Conservation (phyloP, 352 stramenopile species). For the Phytopythium helicoides region DNA sequence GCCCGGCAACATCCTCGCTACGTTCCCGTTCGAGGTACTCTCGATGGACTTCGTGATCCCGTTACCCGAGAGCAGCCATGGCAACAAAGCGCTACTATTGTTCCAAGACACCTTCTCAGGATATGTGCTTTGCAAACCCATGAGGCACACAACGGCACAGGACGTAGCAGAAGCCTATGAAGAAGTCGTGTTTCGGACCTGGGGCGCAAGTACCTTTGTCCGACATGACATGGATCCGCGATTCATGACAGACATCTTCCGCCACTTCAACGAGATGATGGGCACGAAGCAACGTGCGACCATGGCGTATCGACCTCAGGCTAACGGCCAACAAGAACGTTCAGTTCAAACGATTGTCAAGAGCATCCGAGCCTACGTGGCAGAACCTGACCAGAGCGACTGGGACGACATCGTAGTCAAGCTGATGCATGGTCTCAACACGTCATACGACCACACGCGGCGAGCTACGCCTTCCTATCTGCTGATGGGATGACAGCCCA, state of each 20-base stretch:
- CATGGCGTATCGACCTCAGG: conserved; percentile 10
- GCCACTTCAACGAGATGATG: conserved; percentile 10
- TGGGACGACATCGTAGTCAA: conserved; percentile 6
- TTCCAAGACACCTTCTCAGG: conserved; percentile 10
- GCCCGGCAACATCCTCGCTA: conserved; percentile 8
- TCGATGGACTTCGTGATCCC: conserved; percentile 13
- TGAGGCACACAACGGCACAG: conserved; percentile 4
- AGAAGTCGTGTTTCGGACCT: conserved; percentile 8
- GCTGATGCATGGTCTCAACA: conserved; percentile 3
- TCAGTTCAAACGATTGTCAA: conserved; percentile 11
- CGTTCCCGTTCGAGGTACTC: conserved; percentile 3
- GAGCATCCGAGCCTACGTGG: conserved; percentile 2
- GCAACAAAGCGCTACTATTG: no score
- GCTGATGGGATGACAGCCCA: neutral
- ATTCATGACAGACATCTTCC: conserved; percentile 13
- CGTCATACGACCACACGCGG: neutral
- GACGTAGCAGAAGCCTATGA: conserved; percentile 10
- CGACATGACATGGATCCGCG: conserved; percentile 10
- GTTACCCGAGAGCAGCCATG: conserved; percentile 6
- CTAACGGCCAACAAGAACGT: conserved; percentile 12
- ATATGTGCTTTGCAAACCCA: conserved; percentile 9
- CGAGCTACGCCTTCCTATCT: neutral
- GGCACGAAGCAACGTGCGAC: conserved; percentile 1
- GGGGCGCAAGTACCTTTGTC: conserved; percentile 5
- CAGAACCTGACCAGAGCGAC: no score